Base-by-base conservation (phyloP, 352 stramenopile genomes). In the Phytophthora aleatoria region DNA sequence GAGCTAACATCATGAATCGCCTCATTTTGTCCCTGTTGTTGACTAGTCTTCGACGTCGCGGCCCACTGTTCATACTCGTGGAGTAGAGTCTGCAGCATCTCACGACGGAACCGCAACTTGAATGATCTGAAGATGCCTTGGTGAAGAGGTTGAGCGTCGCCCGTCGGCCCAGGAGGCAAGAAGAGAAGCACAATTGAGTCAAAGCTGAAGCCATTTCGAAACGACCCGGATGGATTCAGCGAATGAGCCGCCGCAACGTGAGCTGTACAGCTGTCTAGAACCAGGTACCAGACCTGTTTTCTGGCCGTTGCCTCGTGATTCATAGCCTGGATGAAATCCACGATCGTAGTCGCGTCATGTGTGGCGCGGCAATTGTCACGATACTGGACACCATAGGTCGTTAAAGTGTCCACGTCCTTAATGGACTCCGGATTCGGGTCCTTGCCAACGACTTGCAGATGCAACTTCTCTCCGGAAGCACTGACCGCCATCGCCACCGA, bases 181-280 rank as follows among this genome's bases (percentile, higher is more conserved):
- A 93, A 79, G 4, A 91, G 60, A 9, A 93, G 71, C 15, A 93
- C 77, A 15, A 90, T 70, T 5, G 73, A 77, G 36, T 93, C 81
- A 36, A 90, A 88, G 15, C 63, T 81, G 55, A 87, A 93, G 13
- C 82, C 81, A 57, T 71, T 71, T 15, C 78, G 77, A 64, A 84
- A 79, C 36, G 81, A 88, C 7, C 82, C 84, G 1, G 64, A 70
- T 1, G 82, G 81, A 45, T 90, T 80, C 15, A 91, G 63, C 27
- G 83, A 61, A 30, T 88, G 77, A 12, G 80, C 82, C 9, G 85
- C 83, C 36, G 83, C 79, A 50, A 90, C 65, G 50, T 93, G 84
- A 5, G 79, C 81, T 20, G 82, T 75, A 30, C 74, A 90, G 20
- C 74, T 83, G 45, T 91, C 77, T 56, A 93, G 69, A 15, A 93